A percentile compares a stretch with the other conserved stretches of the same genome.
Evolutionary conservation across 805 yeast species (phyloP).

Genomic region (Candida dendrica): DNA sequence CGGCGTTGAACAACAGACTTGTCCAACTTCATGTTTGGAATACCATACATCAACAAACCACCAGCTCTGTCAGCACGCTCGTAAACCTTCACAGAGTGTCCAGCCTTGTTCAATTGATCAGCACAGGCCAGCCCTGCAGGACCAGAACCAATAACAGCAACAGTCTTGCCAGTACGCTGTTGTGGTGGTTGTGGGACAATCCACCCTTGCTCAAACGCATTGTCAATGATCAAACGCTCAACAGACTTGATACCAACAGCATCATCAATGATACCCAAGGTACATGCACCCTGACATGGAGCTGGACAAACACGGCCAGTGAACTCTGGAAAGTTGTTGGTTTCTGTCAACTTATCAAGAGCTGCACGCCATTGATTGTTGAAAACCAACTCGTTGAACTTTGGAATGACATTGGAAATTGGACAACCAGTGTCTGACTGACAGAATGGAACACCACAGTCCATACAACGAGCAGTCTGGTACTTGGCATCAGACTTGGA

Average conservation of each 20-base stretch:
- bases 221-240: slow-evolving; percentile 93
- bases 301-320: slow-evolving; percentile 99
- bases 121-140: slow-evolving; percentile 97
- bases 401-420: slow-evolving; percentile 92
- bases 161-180: slow-evolving; percentile 72
- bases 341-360: slow-evolving; percentile 82
- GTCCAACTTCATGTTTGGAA: slow-evolving; percentile 97
- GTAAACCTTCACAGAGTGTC: slow-evolving; percentile 84
- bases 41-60: slow-evolving; percentile 97
- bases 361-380: slow-evolving; percentile 94
- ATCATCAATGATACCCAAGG: slow-evolving; percentile 84
- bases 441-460: slow-evolving; percentile 99
- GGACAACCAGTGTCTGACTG: slow-evolving; percentile 98
- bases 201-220: slow-evolving; percentile 97
- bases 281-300: slow-evolving; percentile 97
- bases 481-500: slow-evolving; percentile 78
- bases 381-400: slow-evolving; percentile 95
- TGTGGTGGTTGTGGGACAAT: slow-evolving; percentile 77
- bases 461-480: slow-evolving; percentile 98
- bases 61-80: slow-evolving; percentile 95
- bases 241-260: slow-evolving; percentile 96
- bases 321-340: slow-evolving; percentile 97
- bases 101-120: slow-evolving; percentile 94
- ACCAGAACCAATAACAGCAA: slow-evolving; percentile 93
- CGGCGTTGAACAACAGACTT: slow-evolving; percentile 90